Evolutionary conservation across 2,329 filamentous ascomycete genomes (phyloP), one percentile per base, ranked within the genome.

Genomic region (Zymoseptoria passerinii): DNA sequence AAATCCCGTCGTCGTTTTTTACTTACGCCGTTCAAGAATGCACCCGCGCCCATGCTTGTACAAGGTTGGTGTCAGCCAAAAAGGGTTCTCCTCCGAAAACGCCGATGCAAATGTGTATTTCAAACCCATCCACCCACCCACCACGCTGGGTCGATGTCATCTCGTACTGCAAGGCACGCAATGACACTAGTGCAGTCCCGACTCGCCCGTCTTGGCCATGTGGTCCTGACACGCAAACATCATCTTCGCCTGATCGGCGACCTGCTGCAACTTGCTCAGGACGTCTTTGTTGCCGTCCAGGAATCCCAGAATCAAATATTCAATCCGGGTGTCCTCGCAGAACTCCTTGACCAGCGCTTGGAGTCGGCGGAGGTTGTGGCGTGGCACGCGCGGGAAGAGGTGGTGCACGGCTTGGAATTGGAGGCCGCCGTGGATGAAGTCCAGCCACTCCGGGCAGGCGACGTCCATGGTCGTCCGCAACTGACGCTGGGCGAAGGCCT

Each of bases 321-420:
- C 81, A 50, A 88, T 84, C 4, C 76, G 77, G 1, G 83, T 83
- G 23, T 87, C 83, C n/a, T 80, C 71, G 68, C 83, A 87, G 65
- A 87, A 89, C 50, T 83, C 80, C 66, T 77, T 79, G 1, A 87
- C 83, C 50, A 86, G 68, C 58, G 71, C 75, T 72, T 88, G 85
- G 1, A 80, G 78, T 62, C 76, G 74, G 54, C 86, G 78, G 8
- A 89, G 73, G 69, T 89, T 89, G 71, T 89, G 86, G 20, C 86
- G 74, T 1, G 86, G 86, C 55, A 88, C 77, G 4, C 86, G 78
- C 2, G 86, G 86, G 67, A 85, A 89, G 9, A 89, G 72, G 64
- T 89, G 86, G 71, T 89, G 86, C 1, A 88, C 80, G 6, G 82
- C 85, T 72, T 89, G 86, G 73, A 89, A 89, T 72, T 89, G 86